Evolutionary conservation across 371 early-diverging fungal species (phyloP), one percentile per base, ranked within the genome.

Genomic region (Mortierella sp.): DNA sequence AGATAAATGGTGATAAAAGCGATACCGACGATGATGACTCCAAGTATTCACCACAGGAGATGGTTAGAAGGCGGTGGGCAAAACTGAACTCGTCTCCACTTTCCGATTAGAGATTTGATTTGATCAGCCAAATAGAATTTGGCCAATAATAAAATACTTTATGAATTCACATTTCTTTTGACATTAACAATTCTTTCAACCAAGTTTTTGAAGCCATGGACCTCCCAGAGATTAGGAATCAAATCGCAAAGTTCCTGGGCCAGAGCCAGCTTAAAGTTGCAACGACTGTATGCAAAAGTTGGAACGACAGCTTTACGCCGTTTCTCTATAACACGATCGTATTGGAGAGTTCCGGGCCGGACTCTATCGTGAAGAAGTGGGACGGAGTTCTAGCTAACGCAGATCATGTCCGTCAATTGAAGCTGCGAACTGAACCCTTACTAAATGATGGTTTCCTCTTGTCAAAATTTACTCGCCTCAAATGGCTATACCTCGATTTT

Each of bases 41-140:
- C 23, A 62, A 66, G 34, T 66, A 58, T 12, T 66, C 79, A 3
- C 79, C 79, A 9, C 73, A 78, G 54, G 79, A 78, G 70, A 78
- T 66, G 79, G 79, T 78, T 4, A 65, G 64, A 61, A 64, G 79
- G 31, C 69, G 67, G 19, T 78, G 79, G 79, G 70, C 79, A 3
- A 34, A 45, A 34, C 22, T 61, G 26, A 55, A 64, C 37, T 26
- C 63, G 5, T 45, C 73, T 12, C 3, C 51, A 51, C 28, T 51
- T 23, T 51, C 51, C 5, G 51, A 51, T 9, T 51, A 51, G 51
- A 51, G 1, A 7, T 51, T 23, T n/a, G 51, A 51, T 9, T 51
- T 23, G 51, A 51, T 0, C 35, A 10, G 9, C 3, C 6, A 3
- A 35, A 35, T 45, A 45, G n/a, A 45, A 40, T 45, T 26, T 51